Conservation (phyloP, 768 basidiomycete genomes). For the Ephemerocybe angulata region DNA sequence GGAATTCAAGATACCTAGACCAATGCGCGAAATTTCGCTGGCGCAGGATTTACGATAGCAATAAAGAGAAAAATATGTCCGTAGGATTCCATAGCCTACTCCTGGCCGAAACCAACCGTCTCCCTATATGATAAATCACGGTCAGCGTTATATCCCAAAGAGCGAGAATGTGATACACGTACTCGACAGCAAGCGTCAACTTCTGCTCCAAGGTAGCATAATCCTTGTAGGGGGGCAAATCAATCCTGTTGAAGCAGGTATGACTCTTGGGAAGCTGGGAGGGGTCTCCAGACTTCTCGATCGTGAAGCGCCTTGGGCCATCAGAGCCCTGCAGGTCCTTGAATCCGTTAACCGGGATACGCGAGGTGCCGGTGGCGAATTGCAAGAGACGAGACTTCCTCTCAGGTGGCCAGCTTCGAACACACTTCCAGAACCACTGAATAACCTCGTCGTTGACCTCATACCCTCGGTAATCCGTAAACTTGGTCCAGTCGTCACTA, state of each 20-base stretch:
- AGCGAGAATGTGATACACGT: conserved; percentile 33
- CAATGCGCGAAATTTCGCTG: background rate
- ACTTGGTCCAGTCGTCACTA: conserved; percentile 98
- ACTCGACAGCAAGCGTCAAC: conserved; percentile 92
- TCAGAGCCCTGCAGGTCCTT: conserved; percentile 98
- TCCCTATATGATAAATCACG: conserved; percentile 48
- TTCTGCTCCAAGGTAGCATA: conserved; percentile 94
- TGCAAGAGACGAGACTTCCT: conserved; percentile 94
- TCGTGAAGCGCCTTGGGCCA: conserved; percentile 94
- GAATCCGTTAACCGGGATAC: conserved; percentile 98
- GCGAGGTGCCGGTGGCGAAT: conserved; percentile 95
- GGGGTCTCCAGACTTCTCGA: conserved; percentile 97
- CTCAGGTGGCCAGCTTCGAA: conserved; percentile 96
- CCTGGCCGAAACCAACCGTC: conserved; percentile 92
- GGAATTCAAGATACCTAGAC: background rate
- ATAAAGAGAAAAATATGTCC: background rate
- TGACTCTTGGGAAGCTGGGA: conserved; percentile 95
- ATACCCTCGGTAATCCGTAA: conserved; percentile 97
- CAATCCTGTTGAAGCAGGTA: conserved; percentile 95
- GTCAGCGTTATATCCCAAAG: conserved; percentile 7
- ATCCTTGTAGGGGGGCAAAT: conserved; percentile 96
- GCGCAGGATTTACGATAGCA: background rate
- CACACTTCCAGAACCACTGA: conserved; percentile 99
- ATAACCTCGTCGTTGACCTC: conserved; percentile 95
- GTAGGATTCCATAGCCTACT: conserved; percentile 46